A percentile compares a stretch with the other conserved stretches of the same genome.
Conservation (phyloP, 2,329 filamentous ascomycete species). For the Aspergillus hortae region DNA sequence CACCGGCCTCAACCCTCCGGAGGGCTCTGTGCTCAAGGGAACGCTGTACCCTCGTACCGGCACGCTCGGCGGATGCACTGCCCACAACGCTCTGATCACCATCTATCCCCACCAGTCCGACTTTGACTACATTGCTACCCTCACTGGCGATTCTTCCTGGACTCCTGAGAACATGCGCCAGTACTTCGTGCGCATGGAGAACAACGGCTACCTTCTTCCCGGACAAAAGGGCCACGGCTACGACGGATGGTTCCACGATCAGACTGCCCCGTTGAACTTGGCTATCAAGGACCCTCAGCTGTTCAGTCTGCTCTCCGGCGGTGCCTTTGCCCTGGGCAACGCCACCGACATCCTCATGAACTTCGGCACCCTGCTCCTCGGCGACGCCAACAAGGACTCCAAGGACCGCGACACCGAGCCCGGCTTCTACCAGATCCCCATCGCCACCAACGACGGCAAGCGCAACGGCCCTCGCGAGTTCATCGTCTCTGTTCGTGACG, state of each 20-base stretch:
- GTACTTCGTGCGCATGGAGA: conserved; percentile 54
- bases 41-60: conserved; percentile 58
- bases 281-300: conserved; percentile 53
- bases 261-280: conserved; percentile 43
- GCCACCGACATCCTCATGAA: conserved; percentile 40
- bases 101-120: conserved; percentile 59
- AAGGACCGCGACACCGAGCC: conserved; percentile 45
- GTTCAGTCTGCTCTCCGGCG: conserved; percentile 50
- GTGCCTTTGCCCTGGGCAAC: conserved; percentile 51
- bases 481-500: conserved; percentile 30
- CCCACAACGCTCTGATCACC: conserved; percentile 60
- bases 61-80: conserved; percentile 56
- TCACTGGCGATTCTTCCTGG: conserved; percentile 62
- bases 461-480: conserved; percentile 39
- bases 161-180: conserved; percentile 55
- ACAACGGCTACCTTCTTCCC: conserved; percentile 49
- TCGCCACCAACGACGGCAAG: conserved; percentile 35
- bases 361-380: conserved; percentile 45
- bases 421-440: conserved; percentile 58
- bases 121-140: conserved; percentile 54
- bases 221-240: conserved; percentile 44
- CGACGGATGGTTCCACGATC: conserved; percentile 24
- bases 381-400: conserved; percentile 52
- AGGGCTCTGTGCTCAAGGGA: conserved; percentile 50
- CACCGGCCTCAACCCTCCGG: conserved; percentile 52